A percentile compares a stretch with the other conserved stretches of the same genome.
phyloP scores from a whole-genome alignment of 2,329 filamentous ascomycete genomes.

The Cucurbitaria berberidis region DNA sequence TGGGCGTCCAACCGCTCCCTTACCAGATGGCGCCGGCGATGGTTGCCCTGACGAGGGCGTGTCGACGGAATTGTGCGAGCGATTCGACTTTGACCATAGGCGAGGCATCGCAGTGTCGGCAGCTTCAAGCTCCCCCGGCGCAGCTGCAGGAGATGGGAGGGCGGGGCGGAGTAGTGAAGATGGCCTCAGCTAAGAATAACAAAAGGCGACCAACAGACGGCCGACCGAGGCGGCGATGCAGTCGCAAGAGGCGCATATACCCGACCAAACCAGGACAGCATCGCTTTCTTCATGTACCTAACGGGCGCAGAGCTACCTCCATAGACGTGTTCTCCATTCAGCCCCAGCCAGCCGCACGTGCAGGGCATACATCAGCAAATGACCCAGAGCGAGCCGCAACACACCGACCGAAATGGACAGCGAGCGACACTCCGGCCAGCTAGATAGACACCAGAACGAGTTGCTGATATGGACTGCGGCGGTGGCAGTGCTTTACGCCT shows the following conservation, averaged over 20 bases:
- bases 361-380: slow-evolving; percentile 35
- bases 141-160: slow-evolving; percentile 26
- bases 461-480: slow-evolving; percentile 35
- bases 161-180: slow-evolving; percentile 25
- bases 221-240: slow-evolving; percentile 13
- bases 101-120: slow-evolving; percentile 46
- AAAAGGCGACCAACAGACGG: slow-evolving; percentile 31
- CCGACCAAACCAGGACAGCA: slow-evolving; percentile 20
- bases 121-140: slow-evolving; percentile 27
- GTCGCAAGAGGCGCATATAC: slow-evolving; percentile 27
- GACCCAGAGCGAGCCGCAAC: slow-evolving; percentile 29
- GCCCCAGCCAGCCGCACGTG: slow-evolving; percentile 41
- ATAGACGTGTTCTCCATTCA: slow-evolving; percentile 28
- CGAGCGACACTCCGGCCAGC: slow-evolving; percentile 28
- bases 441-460: slow-evolving; percentile 27
- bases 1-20: slow-evolving; percentile 32
- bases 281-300: slow-evolving; percentile 29
- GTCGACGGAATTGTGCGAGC: slow-evolving; percentile 48
- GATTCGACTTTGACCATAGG: slow-evolving; percentile 48
- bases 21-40: slow-evolving; percentile 44
- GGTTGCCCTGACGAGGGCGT: slow-evolving; percentile 39
- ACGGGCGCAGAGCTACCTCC: slow-evolving; percentile 25
- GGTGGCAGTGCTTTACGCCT: slow-evolving; percentile 39
- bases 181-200: slow-evolving; percentile 45
- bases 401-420: slow-evolving; percentile 17